phyloP scores from a whole-genome alignment of 495 filamentous ascomycete species.

The Hypoxylon fuscum region DNA sequence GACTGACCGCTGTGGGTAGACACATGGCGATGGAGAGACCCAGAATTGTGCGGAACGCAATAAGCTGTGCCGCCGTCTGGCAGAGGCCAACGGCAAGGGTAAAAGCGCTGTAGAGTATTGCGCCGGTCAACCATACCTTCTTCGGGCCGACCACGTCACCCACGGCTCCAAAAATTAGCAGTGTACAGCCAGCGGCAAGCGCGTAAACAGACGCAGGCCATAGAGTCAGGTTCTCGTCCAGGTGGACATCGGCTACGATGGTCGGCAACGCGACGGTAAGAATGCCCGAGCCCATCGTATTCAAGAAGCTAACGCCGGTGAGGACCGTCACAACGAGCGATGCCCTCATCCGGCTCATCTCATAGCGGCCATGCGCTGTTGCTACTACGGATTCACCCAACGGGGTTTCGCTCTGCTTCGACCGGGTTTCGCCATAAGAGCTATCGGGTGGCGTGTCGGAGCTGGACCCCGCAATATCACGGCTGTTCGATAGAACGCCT shows the following conservation, averaged over 20 bases:
- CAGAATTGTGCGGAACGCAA: slow-evolving; percentile 60
- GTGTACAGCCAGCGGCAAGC: slow-evolving; percentile 54
- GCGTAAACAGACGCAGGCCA: slow-evolving; percentile 61
- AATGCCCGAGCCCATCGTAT: slow-evolving; percentile 52
- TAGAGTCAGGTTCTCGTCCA: slow-evolving; percentile 51
- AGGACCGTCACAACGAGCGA: too few species aligned
- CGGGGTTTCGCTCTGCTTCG: too few species aligned
- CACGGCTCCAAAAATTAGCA: slow-evolving; percentile 60
- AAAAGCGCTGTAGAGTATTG: slow-evolving; percentile 52
- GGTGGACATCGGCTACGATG: slow-evolving; percentile 56
- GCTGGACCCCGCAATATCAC: too few species aligned
- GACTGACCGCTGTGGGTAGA: slow-evolving; percentile 59
- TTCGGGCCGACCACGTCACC: slow-evolving; percentile 62
- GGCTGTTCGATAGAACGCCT: too few species aligned
- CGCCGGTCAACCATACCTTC: slow-evolving; percentile 55
- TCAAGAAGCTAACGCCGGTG: slow-evolving; percentile 37
- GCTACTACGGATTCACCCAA: too few species aligned
- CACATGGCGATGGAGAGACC: slow-evolving; percentile 62
- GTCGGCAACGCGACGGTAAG: slow-evolving; percentile 59
- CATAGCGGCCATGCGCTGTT: too few species aligned
- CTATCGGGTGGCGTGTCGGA: too few species aligned
- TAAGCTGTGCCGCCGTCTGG: slow-evolving; percentile 56
- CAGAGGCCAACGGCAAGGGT: slow-evolving; percentile 57
- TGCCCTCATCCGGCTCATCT: too few species aligned
- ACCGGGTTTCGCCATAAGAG: too few species aligned